Evolutionary conservation across 1,139 yeast species (phyloP).

Genomic region (Geotrichum citri-aurantii): DNA sequence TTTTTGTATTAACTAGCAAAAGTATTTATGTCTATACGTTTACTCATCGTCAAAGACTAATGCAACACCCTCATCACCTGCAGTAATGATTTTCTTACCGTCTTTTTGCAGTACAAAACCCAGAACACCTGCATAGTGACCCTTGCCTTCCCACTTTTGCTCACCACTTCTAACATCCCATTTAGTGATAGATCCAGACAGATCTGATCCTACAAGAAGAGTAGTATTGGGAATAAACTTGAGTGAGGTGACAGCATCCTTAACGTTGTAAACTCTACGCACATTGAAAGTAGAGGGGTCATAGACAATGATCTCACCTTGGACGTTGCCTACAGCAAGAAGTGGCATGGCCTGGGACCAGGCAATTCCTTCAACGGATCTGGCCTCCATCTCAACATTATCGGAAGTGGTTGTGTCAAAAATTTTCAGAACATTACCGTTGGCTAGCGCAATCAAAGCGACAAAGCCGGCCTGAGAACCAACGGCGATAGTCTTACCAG

Average conservation of each 20-base stretch:
- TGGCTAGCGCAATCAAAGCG: slow-evolving; percentile 64
- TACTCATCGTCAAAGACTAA: slow-evolving; percentile 49
- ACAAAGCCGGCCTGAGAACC: slow-evolving; percentile 88
- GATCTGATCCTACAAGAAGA: slow-evolving; percentile 61
- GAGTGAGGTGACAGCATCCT: slow-evolving; percentile 80
- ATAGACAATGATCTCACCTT: slow-evolving; percentile 75
- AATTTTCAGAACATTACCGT: slow-evolving; percentile 64
- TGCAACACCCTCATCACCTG: slow-evolving; percentile 98
- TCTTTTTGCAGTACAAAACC: slow-evolving; percentile 66
- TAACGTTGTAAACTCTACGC: slow-evolving; percentile 61
- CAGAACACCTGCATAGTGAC: slow-evolving; percentile 90
- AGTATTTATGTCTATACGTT: neutral
- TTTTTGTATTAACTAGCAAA: neutral
- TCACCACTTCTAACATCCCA: slow-evolving; percentile 88
- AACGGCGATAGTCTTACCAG: slow-evolving; percentile 46
- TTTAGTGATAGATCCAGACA: slow-evolving; percentile 79
- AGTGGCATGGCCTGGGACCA: slow-evolving; percentile 68
- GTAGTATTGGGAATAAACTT: slow-evolving; percentile 57
- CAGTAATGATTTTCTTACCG: slow-evolving; percentile 72
- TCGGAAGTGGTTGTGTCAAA: slow-evolving; percentile 52
- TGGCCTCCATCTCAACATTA: slow-evolving; percentile 57
- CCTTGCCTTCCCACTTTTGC: slow-evolving; percentile 70
- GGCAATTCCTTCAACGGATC: slow-evolving; percentile 77
- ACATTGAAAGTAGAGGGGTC: slow-evolving; percentile 85
- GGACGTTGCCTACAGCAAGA: slow-evolving; percentile 82